These are phyloP conservation scores for Triangularia setosa DNA, from an alignment of 2,329 filamentous ascomycete genomes.

Conservation along the genomic window DNA sequence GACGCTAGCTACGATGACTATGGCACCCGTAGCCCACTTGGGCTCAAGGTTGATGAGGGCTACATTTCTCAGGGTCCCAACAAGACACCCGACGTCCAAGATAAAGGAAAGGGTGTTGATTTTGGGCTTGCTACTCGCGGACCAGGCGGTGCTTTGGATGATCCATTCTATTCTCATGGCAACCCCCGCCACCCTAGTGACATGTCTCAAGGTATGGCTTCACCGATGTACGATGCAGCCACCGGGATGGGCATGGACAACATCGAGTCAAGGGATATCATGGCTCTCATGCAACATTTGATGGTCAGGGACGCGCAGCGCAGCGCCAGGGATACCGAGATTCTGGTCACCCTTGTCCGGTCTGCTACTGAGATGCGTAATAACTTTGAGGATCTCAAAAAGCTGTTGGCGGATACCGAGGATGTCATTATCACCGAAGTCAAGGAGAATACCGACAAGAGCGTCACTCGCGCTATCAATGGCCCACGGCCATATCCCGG, in stretches of 20 bases:
- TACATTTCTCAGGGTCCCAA: slow-evolving; percentile 76
- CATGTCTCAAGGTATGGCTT: slow-evolving; percentile 86
- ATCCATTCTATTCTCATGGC: slow-evolving; percentile 58
- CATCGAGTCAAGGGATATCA: slow-evolving; percentile 94
- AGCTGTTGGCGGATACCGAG: slow-evolving; percentile 84
- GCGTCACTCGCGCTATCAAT: slow-evolving; percentile 74
- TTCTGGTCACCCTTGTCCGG: slow-evolving; percentile 87
- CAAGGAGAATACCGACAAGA: slow-evolving; percentile 83
- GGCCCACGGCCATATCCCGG: slow-evolving; percentile 81
- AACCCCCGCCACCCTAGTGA: slow-evolving; percentile 69
- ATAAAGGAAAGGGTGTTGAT: slow-evolving; percentile 54
- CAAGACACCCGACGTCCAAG: slow-evolving; percentile 49
- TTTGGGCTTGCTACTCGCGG: slow-evolving; percentile 44
- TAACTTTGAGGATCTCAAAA: slow-evolving; percentile 93
- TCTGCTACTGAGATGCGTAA: slow-evolving; percentile 96
- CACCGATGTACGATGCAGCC: slow-evolving; percentile 84
- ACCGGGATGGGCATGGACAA: slow-evolving; percentile 84
- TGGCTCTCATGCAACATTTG: slow-evolving; percentile 96
- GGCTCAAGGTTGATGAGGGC: slow-evolving; percentile 72
- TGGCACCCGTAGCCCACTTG: slow-evolving; percentile 54
- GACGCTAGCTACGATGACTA: slow-evolving; percentile 34
- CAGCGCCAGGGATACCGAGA: slow-evolving; percentile 93
- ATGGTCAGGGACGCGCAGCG: slow-evolving; percentile 96
- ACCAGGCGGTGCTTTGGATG: slow-evolving; percentile 42
- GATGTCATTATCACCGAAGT: slow-evolving; percentile 81